Evolutionary conservation across 2,329 filamentous ascomycete species (phyloP), one percentile per base, ranked within the genome.

Genomic region (Pyricularia sp.): DNA sequence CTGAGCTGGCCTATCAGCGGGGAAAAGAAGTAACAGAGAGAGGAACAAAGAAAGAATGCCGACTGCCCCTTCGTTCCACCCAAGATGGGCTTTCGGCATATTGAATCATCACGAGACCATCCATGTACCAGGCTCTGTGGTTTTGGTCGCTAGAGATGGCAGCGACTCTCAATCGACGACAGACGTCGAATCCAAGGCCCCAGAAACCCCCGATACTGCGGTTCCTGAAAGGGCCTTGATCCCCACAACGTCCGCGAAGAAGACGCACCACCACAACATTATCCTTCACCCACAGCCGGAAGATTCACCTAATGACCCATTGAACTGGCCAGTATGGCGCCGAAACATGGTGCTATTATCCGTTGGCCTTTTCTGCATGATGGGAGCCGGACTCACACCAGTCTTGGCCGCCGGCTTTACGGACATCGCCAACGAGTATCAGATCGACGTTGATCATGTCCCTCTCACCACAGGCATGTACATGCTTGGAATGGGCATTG

Each of bases 211-310:
- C 5, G 80, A 80, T 33, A 72, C 73, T 4, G 76, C 79, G 12
- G 69, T 71, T 3, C 70, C 55, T 6, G 28, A 58, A 1, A 72
- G 72, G 23, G 72, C 77, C 66, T 78, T 77, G 20, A 81, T 81
- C 64, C 87, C 88, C 80, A 7, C 67, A 64, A 12, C 68, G 68
- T 11, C 70, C 17, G 30, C 50, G 17, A 97, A 97, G 82, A 90
- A 84, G 72, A 97, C 93, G 1, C 80, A 85, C 50, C 91, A 97
- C 76, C 93, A 93, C 20, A 86, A 87, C 71, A 93, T 97, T 74
- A 93, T 98, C 69, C 82, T 98, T 17, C 91, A 96, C 0, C 94
- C 94, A 0, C 94, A 98, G 76, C 94, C 94, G 0, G 93, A 97
- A 70, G 93, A 97, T 67, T 93, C 92, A 0, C 82, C 85, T 67